Evolutionary conservation across 805 yeast species (phyloP).

Genomic region (Blastobotrys terrestris): DNA sequence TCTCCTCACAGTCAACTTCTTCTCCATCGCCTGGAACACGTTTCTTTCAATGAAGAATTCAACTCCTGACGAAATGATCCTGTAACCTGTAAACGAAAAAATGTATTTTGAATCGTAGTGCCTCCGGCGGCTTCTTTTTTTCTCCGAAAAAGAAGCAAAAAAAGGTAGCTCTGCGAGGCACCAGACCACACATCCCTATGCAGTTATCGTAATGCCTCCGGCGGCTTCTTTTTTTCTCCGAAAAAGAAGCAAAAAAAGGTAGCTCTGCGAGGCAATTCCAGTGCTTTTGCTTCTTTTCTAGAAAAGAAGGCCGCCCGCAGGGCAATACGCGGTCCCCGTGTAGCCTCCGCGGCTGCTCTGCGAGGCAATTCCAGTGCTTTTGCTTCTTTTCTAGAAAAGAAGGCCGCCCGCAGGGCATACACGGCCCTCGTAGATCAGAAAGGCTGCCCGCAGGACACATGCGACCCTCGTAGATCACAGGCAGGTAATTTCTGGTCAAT

Average conservation of each 20-base stretch:
- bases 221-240: neutral
- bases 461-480: too few relatives aligned
- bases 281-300: neutral
- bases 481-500: too few relatives aligned
- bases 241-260: neutral
- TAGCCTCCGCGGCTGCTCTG: too few relatives aligned
- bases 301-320: neutral
- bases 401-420: neutral
- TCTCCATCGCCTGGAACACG: slow-evolving; percentile 81
- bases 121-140: neutral
- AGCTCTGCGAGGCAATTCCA: neutral
- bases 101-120: too few relatives aligned
- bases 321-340: too few relatives aligned
- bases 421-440: neutral
- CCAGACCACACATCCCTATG: too few relatives aligned
- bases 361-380: neutral
- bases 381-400: neutral
- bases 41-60: slow-evolving; percentile 56
- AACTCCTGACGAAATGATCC: neutral
- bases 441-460: too few relatives aligned
- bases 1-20: slow-evolving; percentile 58
- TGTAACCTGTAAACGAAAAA: neutral
- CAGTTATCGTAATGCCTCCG: neutral
- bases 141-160: neutral
- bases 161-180: neutral